Evolutionary conservation across 2,329 filamentous ascomycete species (phyloP).

Genomic region (Acephala macrosclerotiorum): DNA sequence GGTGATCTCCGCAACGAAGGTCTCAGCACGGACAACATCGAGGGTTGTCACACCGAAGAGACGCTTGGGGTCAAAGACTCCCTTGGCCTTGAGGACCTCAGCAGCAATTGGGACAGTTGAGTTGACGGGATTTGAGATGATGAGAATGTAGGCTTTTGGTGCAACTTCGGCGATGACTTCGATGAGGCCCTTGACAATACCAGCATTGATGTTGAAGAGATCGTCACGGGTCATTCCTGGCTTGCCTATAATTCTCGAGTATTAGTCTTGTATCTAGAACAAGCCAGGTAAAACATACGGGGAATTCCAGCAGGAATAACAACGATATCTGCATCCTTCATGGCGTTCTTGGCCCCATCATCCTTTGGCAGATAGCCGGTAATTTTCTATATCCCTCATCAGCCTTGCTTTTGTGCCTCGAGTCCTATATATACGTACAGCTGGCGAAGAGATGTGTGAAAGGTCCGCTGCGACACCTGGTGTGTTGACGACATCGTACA

Average conservation of each 20-base stretch:
- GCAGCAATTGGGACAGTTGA: conserved; percentile 97
- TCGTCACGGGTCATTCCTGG: conserved; percentile 99
- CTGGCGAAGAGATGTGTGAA: conserved; percentile 93
- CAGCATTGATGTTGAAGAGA: conserved; percentile 99
- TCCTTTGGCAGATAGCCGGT: conserved; percentile 88
- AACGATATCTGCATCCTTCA: conserved; percentile 94
- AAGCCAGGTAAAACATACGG: conserved; percentile 63
- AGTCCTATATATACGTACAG: conserved; percentile 61
- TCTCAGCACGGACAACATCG: conserved; percentile 97
- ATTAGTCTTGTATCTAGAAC: neutral
- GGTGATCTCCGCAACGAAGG: conserved; percentile 86
- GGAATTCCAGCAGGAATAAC: conserved; percentile 98
- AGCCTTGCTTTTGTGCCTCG: conserved; percentile 43
- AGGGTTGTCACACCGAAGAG: conserved; percentile 99
- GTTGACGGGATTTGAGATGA: conserved; percentile 99
- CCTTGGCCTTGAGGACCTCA: conserved; percentile 92
- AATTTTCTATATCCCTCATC: conserved; percentile 68
- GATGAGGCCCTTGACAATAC: conserved; percentile 93
- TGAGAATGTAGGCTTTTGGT: conserved; percentile 92
- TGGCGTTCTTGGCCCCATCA: conserved; percentile 83
- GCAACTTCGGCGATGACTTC: conserved; percentile 86
- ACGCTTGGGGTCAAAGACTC: conserved; percentile 92
- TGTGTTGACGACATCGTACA: conserved; percentile 99
- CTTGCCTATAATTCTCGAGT: conserved; percentile 73
- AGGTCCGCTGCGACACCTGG: conserved; percentile 95